These are phyloP conservation scores for Sporothrix schenckii DNA, from an alignment of 2,329 filamentous ascomycete genomes.

Conservation along the genomic window DNA sequence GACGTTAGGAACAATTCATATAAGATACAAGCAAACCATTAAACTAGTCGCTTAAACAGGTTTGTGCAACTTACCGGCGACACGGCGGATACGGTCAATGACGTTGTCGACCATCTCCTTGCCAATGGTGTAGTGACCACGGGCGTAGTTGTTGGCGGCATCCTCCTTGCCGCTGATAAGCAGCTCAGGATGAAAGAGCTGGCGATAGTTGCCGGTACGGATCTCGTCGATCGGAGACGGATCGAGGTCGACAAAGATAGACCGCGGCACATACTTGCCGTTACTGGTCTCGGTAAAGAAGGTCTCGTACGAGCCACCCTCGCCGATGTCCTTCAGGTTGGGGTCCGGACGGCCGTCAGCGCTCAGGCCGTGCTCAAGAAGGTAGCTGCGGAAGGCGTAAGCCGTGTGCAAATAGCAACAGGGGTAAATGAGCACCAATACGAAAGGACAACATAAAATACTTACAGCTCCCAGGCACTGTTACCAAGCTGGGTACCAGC, in stretches of 20 bases:
- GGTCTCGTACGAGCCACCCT: constrained; percentile 69
- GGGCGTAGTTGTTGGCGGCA: constrained; percentile 76
- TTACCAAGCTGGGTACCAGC: constrained; percentile 74
- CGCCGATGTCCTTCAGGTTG: constrained; percentile 60
- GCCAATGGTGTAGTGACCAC: constrained; percentile 75
- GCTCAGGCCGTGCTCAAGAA: constrained; percentile 71
- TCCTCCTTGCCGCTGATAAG: constrained; percentile 75
- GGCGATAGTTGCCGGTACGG: constrained; percentile 67
- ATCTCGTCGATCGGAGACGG: constrained; percentile 75
- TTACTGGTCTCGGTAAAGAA: constrained; percentile 74
- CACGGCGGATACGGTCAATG: constrained; percentile 69
- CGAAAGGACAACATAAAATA: background rate
- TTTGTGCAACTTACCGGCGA: constrained; percentile 58
- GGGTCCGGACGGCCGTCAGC: constrained; percentile 66
- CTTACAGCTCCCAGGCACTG: constrained; percentile 76
- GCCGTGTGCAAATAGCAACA: constrained; percentile 31
- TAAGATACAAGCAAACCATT: too few species aligned
- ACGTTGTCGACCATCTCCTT: constrained; percentile 75
- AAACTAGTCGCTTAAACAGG: constrained; percentile 34
- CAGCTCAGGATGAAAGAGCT: constrained; percentile 73
- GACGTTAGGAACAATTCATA: background rate
- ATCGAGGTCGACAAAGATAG: constrained; percentile 73
- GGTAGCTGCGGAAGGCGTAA: constrained; percentile 57
- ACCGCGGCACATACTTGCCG: constrained; percentile 72
- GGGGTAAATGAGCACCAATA: constrained; percentile 31